Evolutionary conservation across 495 filamentous ascomycete genomes (phyloP), one percentile per base, ranked within the genome.

Genomic region (Corynascus novoguineensis): DNA sequence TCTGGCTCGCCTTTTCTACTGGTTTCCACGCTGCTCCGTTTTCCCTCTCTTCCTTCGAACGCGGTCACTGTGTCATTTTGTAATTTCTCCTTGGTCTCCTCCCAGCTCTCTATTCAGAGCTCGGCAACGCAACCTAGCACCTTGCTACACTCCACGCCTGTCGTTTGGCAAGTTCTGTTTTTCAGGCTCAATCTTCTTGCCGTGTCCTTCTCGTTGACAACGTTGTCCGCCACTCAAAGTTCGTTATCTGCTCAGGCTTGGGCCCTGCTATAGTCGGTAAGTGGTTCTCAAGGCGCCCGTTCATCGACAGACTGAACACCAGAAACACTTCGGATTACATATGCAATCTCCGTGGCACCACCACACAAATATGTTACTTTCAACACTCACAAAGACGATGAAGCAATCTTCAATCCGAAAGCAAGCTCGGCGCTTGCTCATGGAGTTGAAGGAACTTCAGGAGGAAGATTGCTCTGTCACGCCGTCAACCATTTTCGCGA

Each of bases 61-160:
- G n/a, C 37, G 6, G 40, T 28, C 56, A 37, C 52, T 7, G 21
- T 45, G 31, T 17, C 53, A 50, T 58, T 65, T 57, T 50, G 38
- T 40, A 57, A 59, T 55, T 47, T 51, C 63, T 35, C 58, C 51
- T 54, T 37, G 42, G 37, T 50, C 53, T 52, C 24, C 48, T 10
- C 12, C 45, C 60, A 42, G 15, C 27, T 37, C 37, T 56, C 29
- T 44, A 22, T 59, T 57, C 58, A 25, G 53, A 48, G 54, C 58
- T 56, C 51, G 47, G 53, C 47, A 50, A 50, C 47, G 21, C 31
- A 21, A 37, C 19, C 21, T 37, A 15, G 3, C 29, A 21, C 12
- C 25, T 51, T 51, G 49, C 34, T 40, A 17, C 31, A 35, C 34
- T 17, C 34, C 29, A 32, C 35, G 24, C 51, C 51, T 24, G 51